Percentiles rank a stretch among this genome's conserved stretches.
Conservation (phyloP, 805 yeast species). For the Sungouiozyma intestinalis region DNA sequence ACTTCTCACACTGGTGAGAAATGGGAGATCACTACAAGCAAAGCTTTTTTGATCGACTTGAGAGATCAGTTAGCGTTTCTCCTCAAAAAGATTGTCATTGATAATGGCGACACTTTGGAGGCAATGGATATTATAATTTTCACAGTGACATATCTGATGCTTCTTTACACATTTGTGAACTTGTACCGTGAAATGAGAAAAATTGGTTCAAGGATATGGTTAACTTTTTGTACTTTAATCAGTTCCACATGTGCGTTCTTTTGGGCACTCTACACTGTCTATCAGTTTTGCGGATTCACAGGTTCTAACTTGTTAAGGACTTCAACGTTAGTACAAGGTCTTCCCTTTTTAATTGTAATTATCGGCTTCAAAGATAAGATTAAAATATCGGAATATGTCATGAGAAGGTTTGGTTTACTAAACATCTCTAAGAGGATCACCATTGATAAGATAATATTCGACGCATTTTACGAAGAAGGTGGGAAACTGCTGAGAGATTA, state of each 20-base stretch:
- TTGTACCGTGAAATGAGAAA: conserved; percentile 65
- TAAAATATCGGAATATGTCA: conserved; percentile 50
- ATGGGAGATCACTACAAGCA: conserved; percentile 39
- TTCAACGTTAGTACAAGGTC: conserved; percentile 66
- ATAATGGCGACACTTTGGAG: conserved; percentile 45
- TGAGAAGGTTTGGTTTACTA: conserved; percentile 29
- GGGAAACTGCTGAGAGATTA: conserved; percentile 52
- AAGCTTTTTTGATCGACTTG: conserved; percentile 2
- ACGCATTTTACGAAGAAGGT: conserved; percentile 30
- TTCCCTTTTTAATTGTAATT: conserved; percentile 86
- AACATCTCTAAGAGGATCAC: conserved; percentile 27
- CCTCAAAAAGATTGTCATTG: conserved; percentile 1
- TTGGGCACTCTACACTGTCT: conserved; percentile 59
- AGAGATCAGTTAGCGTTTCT: background rate
- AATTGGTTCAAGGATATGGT: conserved; percentile 80
- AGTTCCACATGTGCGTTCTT: conserved; percentile 78
- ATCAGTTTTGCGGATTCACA: conserved; percentile 42
- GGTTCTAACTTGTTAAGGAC: conserved; percentile 43
- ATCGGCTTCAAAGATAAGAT: conserved; percentile 87
- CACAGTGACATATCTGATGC: conserved; percentile 69
- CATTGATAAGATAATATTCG: conserved; percentile 24
- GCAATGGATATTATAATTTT: conserved; percentile 66
- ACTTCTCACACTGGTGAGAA: conserved; percentile 34
- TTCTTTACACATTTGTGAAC: conserved; percentile 71
- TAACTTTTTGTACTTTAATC: conserved; percentile 69